phyloP scores from a whole-genome alignment of 768 basidiomycete genomes.

The Suillus hirtellus region DNA sequence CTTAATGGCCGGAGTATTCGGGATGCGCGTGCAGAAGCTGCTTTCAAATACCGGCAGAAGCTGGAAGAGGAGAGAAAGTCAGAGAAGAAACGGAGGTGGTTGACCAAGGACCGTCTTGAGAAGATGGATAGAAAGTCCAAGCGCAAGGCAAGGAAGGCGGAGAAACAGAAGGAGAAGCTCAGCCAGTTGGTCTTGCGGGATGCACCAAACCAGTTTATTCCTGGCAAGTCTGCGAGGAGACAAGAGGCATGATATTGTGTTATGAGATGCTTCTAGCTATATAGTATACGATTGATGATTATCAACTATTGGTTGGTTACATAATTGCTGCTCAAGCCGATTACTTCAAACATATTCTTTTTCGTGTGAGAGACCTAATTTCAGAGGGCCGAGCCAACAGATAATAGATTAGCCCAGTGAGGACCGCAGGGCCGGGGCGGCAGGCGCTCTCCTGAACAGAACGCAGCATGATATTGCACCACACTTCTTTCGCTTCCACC shows the following conservation, averaged over 20 bases:
- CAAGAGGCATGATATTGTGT: neutral
- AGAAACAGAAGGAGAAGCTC: conserved; percentile 54
- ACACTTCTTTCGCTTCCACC: conserved; percentile 3
- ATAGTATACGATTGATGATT: neutral
- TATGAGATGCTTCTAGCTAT: conserved; percentile 1
- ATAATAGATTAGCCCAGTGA: neutral
- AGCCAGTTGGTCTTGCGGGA: conserved; percentile 51
- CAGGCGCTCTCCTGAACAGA: neutral
- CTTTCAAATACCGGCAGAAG: conserved; percentile 68
- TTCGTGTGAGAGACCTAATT: neutral
- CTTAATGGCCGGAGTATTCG: conserved; percentile 59
- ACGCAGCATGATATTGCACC: neutral
- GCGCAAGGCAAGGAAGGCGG: conserved; percentile 44
- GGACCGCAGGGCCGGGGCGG: neutral
- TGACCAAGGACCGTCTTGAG: conserved; percentile 39
- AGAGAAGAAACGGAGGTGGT: conserved; percentile 59
- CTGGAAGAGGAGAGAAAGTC: conserved; percentile 58
- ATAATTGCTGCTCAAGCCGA: neutral
- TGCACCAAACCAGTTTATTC: conserved; percentile 62
- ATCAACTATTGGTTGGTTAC: neutral
- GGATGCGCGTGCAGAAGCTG: conserved; percentile 72
- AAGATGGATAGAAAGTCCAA: conserved; percentile 35
- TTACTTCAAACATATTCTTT: neutral
- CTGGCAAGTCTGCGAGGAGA: conserved; percentile 25
- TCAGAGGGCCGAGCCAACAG: neutral